Evolutionary conservation across 1,139 yeast species (phyloP).

Genomic region (Debaryomyces coudertii): DNA sequence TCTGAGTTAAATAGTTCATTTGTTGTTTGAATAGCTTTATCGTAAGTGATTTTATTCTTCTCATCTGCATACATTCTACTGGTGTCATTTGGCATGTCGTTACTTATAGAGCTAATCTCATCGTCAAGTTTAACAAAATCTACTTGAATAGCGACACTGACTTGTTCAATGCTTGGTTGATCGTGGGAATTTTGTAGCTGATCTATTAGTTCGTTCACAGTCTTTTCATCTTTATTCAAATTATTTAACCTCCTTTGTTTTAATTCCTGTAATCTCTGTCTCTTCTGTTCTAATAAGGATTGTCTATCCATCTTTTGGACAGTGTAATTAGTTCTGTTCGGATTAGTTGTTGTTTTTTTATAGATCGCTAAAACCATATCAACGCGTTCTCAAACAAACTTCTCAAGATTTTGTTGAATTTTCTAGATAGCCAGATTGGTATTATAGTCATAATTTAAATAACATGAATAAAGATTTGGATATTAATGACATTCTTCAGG

Average conservation of each 20-base stretch:
- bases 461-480: slow-evolving; percentile 36
- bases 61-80: background rate
- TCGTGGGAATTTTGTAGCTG: slow-evolving; percentile 14
- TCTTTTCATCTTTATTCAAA: slow-evolving; percentile 16
- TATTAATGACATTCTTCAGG: slow-evolving; percentile 69
- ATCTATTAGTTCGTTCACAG: slow-evolving; percentile 27
- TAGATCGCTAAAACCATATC: background rate
- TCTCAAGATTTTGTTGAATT: background rate
- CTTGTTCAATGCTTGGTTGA: slow-evolving; percentile 16
- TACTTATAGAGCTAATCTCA: background rate
- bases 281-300: slow-evolving; percentile 42
- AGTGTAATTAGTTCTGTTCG: background rate
- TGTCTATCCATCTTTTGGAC: slow-evolving; percentile 38
- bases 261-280: slow-evolving; percentile 46
- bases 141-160: slow-evolving; percentile 33
- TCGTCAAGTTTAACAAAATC: slow-evolving; percentile 14
- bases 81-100: background rate
- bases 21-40: slow-evolving; percentile 33
- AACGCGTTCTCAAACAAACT: slow-evolving; percentile 14
- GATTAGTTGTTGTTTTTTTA: background rate
- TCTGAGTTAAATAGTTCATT: background rate
- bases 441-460: background rate
- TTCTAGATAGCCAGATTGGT: background rate
- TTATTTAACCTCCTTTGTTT: slow-evolving; percentile 34
- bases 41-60: slow-evolving; percentile 28